Conservation (phyloP, 805 yeast species). For the Candida gorgasii region DNA sequence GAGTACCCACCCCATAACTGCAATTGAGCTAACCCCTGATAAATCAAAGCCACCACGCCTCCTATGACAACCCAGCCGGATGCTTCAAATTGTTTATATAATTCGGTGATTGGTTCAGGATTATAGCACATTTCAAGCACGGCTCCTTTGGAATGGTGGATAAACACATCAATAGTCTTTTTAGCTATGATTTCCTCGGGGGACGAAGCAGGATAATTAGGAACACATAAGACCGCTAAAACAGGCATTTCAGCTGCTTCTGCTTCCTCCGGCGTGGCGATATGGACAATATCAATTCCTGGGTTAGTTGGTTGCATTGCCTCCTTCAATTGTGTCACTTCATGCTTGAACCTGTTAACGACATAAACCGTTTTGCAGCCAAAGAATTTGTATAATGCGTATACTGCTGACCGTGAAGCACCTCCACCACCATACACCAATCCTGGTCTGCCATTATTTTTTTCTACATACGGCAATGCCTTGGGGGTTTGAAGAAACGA, state of each 20-base stretch:
- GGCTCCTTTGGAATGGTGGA: slow-evolving; percentile 23
- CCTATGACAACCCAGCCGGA: slow-evolving; percentile 30
- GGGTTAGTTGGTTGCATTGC: slow-evolving; percentile 25
- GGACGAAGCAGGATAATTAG: slow-evolving; percentile 27
- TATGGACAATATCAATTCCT: slow-evolving; percentile 26
- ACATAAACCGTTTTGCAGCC: slow-evolving; percentile 28
- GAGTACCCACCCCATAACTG: slow-evolving; percentile 31
- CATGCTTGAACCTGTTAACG: slow-evolving; percentile 28
- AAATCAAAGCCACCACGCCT: slow-evolving; percentile 33
- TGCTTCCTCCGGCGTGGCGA: slow-evolving; percentile 26
- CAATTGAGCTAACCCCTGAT: slow-evolving; percentile 33
- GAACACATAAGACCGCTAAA: slow-evolving; percentile 29
- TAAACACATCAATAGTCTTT: slow-evolving; percentile 26
- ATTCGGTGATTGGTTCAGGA: slow-evolving; percentile 26
- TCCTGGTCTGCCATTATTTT: slow-evolving; percentile 21
- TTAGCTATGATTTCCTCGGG: slow-evolving; percentile 25
- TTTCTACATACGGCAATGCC: slow-evolving; percentile 9
- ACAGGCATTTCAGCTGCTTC: slow-evolving; percentile 18
- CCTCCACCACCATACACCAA: slow-evolving; percentile 39
- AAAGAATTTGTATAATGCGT: slow-evolving; percentile 26
- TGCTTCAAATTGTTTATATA: slow-evolving; percentile 24
- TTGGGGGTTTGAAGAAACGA: slow-evolving; percentile 19
- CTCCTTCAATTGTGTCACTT: slow-evolving; percentile 22
- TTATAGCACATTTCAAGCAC: slow-evolving; percentile 39
- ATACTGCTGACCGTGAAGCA: slow-evolving; percentile 34